These are phyloP conservation scores for Bolboschoenoplectus hybrid DNA, from an alignment of 202 grass and related monocot genomes.

Conservation along the genomic window DNA sequence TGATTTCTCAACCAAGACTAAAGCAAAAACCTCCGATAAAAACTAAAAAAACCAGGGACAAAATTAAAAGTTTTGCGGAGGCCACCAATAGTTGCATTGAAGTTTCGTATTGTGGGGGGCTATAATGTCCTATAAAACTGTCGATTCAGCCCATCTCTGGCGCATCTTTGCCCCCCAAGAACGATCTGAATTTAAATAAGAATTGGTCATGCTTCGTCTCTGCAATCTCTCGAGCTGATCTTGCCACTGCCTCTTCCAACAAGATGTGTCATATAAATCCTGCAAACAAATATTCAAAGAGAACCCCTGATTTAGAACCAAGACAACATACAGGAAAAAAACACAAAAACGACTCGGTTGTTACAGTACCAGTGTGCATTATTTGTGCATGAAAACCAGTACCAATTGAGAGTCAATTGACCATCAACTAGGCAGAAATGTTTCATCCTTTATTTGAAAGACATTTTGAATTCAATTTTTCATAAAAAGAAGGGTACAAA, in stretches of 20 bases:
- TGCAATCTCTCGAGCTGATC: slow-evolving; percentile 65
- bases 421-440: not conserved
- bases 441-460: not conserved
- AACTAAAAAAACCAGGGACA: not conserved
- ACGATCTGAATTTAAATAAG: slow-evolving; percentile 58
- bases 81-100: not conserved
- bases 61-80: not conserved
- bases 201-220: slow-evolving; percentile 46
- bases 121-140: slow-evolving; percentile 38
- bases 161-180: slow-evolving; percentile 85
- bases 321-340: not conserved
- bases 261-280: slow-evolving; percentile 60
- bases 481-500: not conserved
- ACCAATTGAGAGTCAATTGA: not conserved
- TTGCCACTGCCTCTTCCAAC: slow-evolving; percentile 72
- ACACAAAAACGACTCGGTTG: not conserved
- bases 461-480: not conserved
- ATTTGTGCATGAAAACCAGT: not conserved
- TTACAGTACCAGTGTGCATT: not conserved
- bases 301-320: not conserved
- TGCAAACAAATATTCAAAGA: slow-evolving; percentile 25
- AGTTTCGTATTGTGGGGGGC: not conserved
- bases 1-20: not conserved
- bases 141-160: slow-evolving; percentile 48
- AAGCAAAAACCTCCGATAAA: not conserved